phyloP scores from a whole-genome alignment of 1,284 basidiomycete genomes.

The Hymenochaete sp. region DNA sequence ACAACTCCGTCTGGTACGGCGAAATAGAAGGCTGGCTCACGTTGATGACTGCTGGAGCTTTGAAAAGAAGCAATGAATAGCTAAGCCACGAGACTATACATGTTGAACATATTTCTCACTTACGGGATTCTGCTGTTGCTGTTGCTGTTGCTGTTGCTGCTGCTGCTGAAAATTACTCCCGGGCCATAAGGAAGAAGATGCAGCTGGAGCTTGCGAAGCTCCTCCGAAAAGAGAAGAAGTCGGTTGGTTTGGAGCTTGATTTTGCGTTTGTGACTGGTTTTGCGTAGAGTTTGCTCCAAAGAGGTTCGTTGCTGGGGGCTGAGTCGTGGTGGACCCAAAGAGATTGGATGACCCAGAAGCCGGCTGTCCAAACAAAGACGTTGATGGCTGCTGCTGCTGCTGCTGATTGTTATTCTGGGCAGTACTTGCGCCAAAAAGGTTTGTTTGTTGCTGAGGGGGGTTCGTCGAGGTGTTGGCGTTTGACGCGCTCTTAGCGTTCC shows the following conservation, averaged over 20 bases:
- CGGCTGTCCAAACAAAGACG: constrained; percentile 19
- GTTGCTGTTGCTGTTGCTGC: constrained; percentile 8
- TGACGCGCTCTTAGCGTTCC: constrained; percentile 18
- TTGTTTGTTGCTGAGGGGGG: constrained; percentile 23
- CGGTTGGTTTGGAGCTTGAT: neutral
- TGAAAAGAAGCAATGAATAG: neutral
- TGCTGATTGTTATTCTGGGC: constrained; percentile 28
- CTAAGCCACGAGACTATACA: too few species aligned
- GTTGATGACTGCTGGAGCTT: too few species aligned
- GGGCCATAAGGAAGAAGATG: neutral
- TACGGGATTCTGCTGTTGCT: constrained; percentile 18
- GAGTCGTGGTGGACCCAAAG: constrained; percentile 26
- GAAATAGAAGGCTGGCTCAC: too few species aligned
- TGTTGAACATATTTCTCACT: too few species aligned
- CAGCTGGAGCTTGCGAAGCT: neutral
- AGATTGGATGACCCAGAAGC: constrained; percentile 28
- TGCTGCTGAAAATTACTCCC: neutral
- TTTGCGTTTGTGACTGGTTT: constrained; percentile 9
- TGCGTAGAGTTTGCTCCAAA: constrained; percentile 15
- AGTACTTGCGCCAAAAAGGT: constrained; percentile 29
- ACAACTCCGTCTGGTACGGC: neutral
- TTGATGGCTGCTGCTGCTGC: constrained; percentile 24
- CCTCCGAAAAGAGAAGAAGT: neutral
- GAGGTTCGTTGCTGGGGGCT: too few species aligned
- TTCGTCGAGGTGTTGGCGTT: constrained; percentile 3